Conservation (phyloP, 352 stramenopile species). For the Phytophthora pisi region DNA sequence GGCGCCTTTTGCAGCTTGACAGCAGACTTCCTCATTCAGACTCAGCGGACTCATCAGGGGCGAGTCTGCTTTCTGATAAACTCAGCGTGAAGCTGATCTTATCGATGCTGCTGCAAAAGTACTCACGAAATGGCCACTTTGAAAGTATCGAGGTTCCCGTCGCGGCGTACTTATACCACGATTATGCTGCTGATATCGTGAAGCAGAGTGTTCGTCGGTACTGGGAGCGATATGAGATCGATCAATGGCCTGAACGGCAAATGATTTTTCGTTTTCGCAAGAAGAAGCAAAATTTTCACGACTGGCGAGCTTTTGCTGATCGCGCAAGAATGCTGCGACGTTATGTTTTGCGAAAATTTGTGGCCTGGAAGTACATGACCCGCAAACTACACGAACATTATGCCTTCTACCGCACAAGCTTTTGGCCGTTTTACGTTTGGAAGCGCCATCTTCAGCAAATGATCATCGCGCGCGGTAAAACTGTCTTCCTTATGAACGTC, state of each 20-base stretch:
- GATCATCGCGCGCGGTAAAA: constrained; percentile 69
- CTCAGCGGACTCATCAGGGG: background rate
- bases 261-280: constrained; percentile 62
- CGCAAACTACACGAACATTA: constrained; percentile 55
- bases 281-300: constrained; percentile 59
- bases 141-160: constrained; percentile 53
- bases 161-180: constrained; percentile 64
- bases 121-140: constrained; percentile 81
- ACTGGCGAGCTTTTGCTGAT: constrained; percentile 57
- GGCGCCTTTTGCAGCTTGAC: constrained; percentile 29
- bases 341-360: constrained; percentile 63
- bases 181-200: constrained; percentile 55
- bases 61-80: constrained; percentile 37
- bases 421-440: constrained; percentile 87
- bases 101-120: constrained; percentile 76
- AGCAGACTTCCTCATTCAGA: constrained; percentile 17
- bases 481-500: constrained; percentile 56
- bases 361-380: constrained; percentile 66
- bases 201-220: constrained; percentile 51
- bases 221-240: constrained; percentile 44
- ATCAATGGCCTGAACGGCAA: constrained; percentile 65
- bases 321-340: constrained; percentile 40
- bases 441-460: constrained; percentile 74
- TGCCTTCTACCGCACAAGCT: constrained; percentile 62
- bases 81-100: constrained; percentile 55